These are phyloP conservation scores for Prunus mume DNA, from an alignment of 306 rosid genomes.

Conservation along the genomic window DNA sequence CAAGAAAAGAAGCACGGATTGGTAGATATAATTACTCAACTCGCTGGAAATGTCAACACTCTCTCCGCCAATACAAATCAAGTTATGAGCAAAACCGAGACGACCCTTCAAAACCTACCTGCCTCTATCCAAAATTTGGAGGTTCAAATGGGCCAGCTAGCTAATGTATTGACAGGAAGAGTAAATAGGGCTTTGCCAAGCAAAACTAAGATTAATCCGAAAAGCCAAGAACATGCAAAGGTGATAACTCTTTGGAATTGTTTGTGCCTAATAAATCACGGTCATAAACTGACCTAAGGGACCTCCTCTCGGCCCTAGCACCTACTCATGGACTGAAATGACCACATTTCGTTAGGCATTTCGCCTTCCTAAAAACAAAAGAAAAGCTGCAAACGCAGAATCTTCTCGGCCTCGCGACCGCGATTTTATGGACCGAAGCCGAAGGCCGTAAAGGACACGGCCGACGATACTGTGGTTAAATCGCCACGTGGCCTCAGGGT, in stretches of 20 bases:
- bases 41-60: not conserved
- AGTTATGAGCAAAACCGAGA: not conserved
- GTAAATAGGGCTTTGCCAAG: not conserved
- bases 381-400: too few relatives aligned
- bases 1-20: not conserved
- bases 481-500: too few relatives aligned
- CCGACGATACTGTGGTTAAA: too few relatives aligned
- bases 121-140: not conserved
- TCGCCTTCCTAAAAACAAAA: too few relatives aligned
- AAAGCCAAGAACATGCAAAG: not conserved
- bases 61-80: not conserved
- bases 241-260: not conserved
- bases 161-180: not conserved
- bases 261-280: too few relatives aligned
- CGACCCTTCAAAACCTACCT: not conserved
- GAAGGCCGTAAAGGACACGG: too few relatives aligned
- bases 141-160: not conserved
- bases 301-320: too few relatives aligned
- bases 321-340: too few relatives aligned
- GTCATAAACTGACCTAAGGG: too few relatives aligned
- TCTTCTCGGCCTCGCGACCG: too few relatives aligned
- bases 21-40: not conserved
- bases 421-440: too few relatives aligned
- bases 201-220: not conserved
- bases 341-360: too few relatives aligned